Evolutionary conservation across 192 early-diverging fungal genomes (phyloP), one percentile per base, ranked within the genome.

Genomic region (Coemansia asiatica): DNA sequence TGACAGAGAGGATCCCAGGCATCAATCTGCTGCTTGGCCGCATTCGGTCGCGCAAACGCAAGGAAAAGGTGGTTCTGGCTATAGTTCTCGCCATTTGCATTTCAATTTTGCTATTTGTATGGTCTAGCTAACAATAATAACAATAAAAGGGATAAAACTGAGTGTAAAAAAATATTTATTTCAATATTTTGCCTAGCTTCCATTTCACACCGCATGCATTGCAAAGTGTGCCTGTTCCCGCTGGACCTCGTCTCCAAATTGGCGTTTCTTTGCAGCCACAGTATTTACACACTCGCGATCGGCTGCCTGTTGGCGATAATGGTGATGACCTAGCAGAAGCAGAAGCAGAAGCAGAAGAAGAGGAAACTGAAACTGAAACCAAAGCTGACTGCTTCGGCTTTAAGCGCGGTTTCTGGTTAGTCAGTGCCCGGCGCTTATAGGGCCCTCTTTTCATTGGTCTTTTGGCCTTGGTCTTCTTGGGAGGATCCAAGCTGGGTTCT

Each of bases 171-270:
- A 33, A 46, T 6, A 18, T 8, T 22, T 40, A 67, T 44, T 71
- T 70, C 10, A 89, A 51, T 27, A 91, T 90, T 61, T 91, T 93
- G 53, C 91, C 91, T 55, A 89, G 83, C 56, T 90, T 91, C 90
- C 90, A 92, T 61, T 91, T 91, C 12, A 92, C 90, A 10, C 90
- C 90, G 61, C 90, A 92, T 1, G 89, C 89, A 68, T 92, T 92
- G 61, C 90, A 92, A 5, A 92, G 75, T 1, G 90, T 92, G 5
- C 86, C 84, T 8, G 86, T 79, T 4, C 90, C 90, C 19, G 83
- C 69, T 0, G 90, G 90, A 2, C 90, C 90, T 29, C 90, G 84
- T 23, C 90, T 83, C 90, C 90, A 92, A 79, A 92, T 92, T 10
- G 90, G 90, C 6, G 90, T 92, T 12, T 82, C 83, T 35, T 76